These are phyloP conservation scores for Aspergillus brunneoviolaceus DNA, from an alignment of 2,329 filamentous ascomycete species.

Conservation along the genomic window DNA sequence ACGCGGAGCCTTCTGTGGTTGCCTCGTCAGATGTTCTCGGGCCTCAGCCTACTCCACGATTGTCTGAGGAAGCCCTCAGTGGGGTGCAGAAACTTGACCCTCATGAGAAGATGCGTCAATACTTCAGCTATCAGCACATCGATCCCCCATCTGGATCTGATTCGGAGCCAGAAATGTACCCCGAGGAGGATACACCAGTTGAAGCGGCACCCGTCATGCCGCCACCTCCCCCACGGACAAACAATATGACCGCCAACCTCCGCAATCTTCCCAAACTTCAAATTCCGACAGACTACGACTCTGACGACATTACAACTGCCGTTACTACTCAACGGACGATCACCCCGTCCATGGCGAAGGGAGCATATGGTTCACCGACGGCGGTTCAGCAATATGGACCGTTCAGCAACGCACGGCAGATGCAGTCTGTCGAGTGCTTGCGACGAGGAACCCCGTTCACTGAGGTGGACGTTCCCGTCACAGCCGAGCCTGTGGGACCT, in stretches of 20 bases:
- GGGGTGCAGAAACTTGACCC: conserved; percentile 74
- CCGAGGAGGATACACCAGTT: too few species aligned
- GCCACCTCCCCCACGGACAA: conserved; percentile 1
- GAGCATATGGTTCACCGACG: neutral
- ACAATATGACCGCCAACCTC: conserved; percentile 46
- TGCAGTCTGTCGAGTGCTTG: conserved; percentile 63
- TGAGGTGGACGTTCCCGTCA: conserved; percentile 84
- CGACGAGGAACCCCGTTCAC: conserved; percentile 49
- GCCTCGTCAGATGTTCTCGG: conserved; percentile 90
- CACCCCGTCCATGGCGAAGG: too few species aligned
- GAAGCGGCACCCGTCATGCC: conserved; percentile 1
- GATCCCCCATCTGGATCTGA: conserved; percentile 13
- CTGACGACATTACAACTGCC: conserved; percentile 17
- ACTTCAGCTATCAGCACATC: conserved; percentile 76
- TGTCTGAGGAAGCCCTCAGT: conserved; percentile 72
- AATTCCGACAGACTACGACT: conserved; percentile 47
- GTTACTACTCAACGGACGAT: too few species aligned
- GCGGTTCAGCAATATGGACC: conserved; percentile 28
- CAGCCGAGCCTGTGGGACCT: conserved; percentile 68
- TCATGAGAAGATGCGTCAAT: conserved; percentile 90
- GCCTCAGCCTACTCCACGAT: conserved; percentile 52
- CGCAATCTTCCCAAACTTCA: conserved; percentile 56
- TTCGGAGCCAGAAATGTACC: neutral
- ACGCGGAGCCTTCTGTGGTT: conserved; percentile 76
- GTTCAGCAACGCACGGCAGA: too few species aligned